Evolutionary conservation across 805 yeast genomes (phyloP), one percentile per base, ranked within the genome.

Genomic region (Lipomyces starkeyi): DNA sequence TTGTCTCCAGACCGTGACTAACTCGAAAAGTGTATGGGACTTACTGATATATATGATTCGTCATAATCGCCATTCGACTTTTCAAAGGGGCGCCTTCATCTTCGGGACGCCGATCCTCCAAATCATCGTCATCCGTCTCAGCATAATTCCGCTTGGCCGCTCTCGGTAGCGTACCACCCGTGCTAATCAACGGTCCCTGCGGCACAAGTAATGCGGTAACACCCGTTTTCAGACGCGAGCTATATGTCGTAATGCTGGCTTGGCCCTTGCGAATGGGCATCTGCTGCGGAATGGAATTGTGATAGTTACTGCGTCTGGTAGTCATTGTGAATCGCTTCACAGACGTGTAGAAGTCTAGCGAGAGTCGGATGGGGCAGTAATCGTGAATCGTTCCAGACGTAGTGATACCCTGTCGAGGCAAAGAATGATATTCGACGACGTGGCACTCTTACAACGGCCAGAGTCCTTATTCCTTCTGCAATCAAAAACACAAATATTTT

Each of bases 131-230:
- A 47, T 69, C 71, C 9, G 69, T 52, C 52, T 70, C 72, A 20
- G 68, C 68, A 52, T 68, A 66, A 29, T 62, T 66, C 25, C 71
- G 63, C 60, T 67, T 66, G n/a, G 70, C 62, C 4, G 71, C 64
- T 8, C 71, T 49, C 11, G 68, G 68, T 4, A 64, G 62, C 20
- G 69, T 68, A 2, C 72, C 71, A 20, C 68, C 68, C 9, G 71
- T 67, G 49, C 71, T 58, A 8, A 62, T 59, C 61, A 67, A 37
- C 40, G 71, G 47, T 40, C 72, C 72, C 58, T 68, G 72, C 29
- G 73, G 68, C 9, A 69, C 70, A 13, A 71, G 58, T 27, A 71
- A 59, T 34, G 73, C 64, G 11, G 74, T 71, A 20, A 57, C 59
- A 5, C 71, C 74, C 4, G 55, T 63, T 14, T 70, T 65, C 52